Percentiles rank a stretch among this genome's conserved stretches.
These are phyloP conservation scores for Verticillium nubilum DNA, from an alignment of 2,329 filamentous ascomycete genomes.

Conservation along the genomic window DNA sequence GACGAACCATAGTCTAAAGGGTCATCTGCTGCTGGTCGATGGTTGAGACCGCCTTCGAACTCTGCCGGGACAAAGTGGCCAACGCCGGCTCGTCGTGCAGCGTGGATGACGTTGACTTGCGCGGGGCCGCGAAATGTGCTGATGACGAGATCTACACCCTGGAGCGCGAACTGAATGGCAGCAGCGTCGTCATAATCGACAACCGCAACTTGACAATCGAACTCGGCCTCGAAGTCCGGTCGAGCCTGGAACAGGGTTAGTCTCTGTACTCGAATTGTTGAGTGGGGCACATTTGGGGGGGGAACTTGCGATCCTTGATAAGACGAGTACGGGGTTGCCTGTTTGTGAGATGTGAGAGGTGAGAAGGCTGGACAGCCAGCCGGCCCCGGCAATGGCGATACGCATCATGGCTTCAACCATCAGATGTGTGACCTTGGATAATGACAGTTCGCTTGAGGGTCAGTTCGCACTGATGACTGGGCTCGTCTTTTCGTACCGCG, in stretches of 20 bases:
- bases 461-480: not conserved
- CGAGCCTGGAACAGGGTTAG: conserved; percentile 37
- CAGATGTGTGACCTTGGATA: not conserved
- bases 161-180: conserved; percentile 59
- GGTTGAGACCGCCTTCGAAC: conserved; percentile 60
- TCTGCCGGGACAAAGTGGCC: conserved; percentile 69
- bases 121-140: conserved; percentile 64
- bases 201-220: conserved; percentile 60
- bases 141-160: conserved; percentile 68
- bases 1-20: conserved; percentile 56
- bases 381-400: conserved; percentile 41
- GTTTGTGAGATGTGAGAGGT: conserved; percentile 55
- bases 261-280: not conserved
- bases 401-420: conserved; percentile 34
- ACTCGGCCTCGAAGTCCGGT: conserved; percentile 42
- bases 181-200: conserved; percentile 61
- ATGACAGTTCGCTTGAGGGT: not conserved
- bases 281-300: not conserved
- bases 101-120: conserved; percentile 68
- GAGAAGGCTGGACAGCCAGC: conserved; percentile 38
- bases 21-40: conserved; percentile 46
- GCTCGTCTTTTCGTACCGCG: not conserved
- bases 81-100: conserved; percentile 59
- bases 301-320: conserved; percentile 55
- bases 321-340: conserved; percentile 63